These are phyloP conservation scores for Cephalotrichum gorgonifer DNA, from an alignment of 2,329 filamentous ascomycete species.

Conservation along the genomic window DNA sequence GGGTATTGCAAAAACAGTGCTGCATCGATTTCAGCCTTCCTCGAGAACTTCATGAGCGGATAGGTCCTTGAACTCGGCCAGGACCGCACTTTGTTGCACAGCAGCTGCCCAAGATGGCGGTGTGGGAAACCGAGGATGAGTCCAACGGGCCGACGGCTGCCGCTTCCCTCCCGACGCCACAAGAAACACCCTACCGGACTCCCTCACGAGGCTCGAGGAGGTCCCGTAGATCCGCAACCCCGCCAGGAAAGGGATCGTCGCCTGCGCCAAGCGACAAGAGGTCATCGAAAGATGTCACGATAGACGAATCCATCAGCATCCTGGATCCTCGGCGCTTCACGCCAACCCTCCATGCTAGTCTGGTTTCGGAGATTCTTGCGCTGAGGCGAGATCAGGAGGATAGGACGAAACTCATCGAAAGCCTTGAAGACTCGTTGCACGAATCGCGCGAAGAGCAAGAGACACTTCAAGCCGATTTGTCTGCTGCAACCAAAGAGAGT, in stretches of 20 bases:
- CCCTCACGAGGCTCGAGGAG: slow-evolving; percentile 53
- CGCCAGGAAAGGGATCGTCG: slow-evolving; percentile 45
- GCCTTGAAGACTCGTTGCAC: slow-evolving; percentile 67
- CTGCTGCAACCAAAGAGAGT: slow-evolving; percentile 61
- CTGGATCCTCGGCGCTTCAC: slow-evolving; percentile 90
- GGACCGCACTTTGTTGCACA: background rate
- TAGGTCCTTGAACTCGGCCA: background rate
- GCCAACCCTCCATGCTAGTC: slow-evolving; percentile 83
- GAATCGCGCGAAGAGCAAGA: slow-evolving; percentile 66
- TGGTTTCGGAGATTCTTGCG: slow-evolving; percentile 87
- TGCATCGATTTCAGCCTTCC: background rate
- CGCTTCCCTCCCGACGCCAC: slow-evolving; percentile 57
- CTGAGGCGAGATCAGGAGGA: slow-evolving; percentile 84
- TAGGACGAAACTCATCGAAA: slow-evolving; percentile 78
- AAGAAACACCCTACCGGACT: slow-evolving; percentile 62
- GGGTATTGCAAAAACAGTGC: background rate
- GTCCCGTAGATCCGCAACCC: slow-evolving; percentile 58
- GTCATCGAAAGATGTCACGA: slow-evolving; percentile 46
- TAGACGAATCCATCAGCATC: slow-evolving; percentile 60
- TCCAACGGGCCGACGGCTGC: slow-evolving; percentile 40
- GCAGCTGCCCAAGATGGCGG: slow-evolving; percentile 31
- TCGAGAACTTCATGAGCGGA: background rate
- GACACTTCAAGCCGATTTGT: slow-evolving; percentile 49
- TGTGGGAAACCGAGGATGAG: slow-evolving; percentile 56
- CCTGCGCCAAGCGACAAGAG: slow-evolving; percentile 43